Evolutionary conservation across 495 filamentous ascomycete genomes (phyloP), one percentile per base, ranked within the genome.

Genomic region (Immersiella caudata): DNA sequence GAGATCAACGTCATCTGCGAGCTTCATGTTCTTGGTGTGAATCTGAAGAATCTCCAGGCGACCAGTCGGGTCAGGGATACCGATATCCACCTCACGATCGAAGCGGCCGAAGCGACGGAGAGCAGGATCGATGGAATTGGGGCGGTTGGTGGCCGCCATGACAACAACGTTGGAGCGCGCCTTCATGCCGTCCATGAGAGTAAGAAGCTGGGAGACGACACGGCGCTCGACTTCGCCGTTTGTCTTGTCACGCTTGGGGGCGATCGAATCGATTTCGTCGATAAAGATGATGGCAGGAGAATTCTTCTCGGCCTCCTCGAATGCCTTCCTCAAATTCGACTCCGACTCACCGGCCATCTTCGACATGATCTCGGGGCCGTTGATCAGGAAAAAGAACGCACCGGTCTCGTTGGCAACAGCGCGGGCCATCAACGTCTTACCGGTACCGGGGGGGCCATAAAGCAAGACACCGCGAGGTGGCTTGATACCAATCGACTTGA

Each of bases 21-120:
- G 88, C 86, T 98, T 99, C 95, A 99, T 99, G 88, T 99, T 99
- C 89, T 99, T 99, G 73, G 96, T 98, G 84, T 99, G 95, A 70
- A 99, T 99, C 80, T 94, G 91, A 58, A 99, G 88, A 77, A 99
- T 97, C 84, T 99, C 95, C 52, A 99, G 91, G 87, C 96, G 95
- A 68, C 95, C 95, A 75, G 95, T 98, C 62, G 96, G 95, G 81
- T 98, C 94, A 36, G 94, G 94, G 69, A 98, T 97, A 70, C 94
- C 93, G 72, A 98, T 97, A 75, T 98, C 94, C 67, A 98, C 94
- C 79, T 98, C 94, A 79, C 94, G 95, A 79, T 97, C 94, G 84
- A 98, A 98, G 80, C 94, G 95, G 58, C 95, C 95, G 75, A 96
- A 97, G 70, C 95, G 94, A 75, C 95, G 93, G 67, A 99, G 91